Evolutionary conservation across 2,329 filamentous ascomycete genomes (phyloP), one percentile per base, ranked within the genome.

Genomic region (Clonostachys byssicola): DNA sequence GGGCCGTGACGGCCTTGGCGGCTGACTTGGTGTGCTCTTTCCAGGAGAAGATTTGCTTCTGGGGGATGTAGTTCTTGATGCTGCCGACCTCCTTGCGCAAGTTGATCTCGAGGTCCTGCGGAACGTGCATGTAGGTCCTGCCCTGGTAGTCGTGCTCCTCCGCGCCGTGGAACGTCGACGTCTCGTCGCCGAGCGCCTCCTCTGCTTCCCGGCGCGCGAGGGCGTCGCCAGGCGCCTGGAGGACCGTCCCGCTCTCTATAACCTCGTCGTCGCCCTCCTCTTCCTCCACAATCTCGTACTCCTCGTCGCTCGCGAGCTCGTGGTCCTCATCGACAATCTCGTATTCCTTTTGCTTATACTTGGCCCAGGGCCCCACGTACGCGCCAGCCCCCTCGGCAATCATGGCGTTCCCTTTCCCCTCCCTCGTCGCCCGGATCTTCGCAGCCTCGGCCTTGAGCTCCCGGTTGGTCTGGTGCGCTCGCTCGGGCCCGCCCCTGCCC

Each of bases 61-160:
- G 97, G 36, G 94, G 94, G 48, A 95, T 89, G 63, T 83, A 99
- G 66, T 96, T 97, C 62, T 92, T 92, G 61, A 81, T 68, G 60
- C 85, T 91, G 57, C 88, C 89, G 41, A 77, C 66, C 51, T 95
- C 90, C 68, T 94, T 95, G 53, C 78, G 80, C 57, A 99, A 74
- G 62, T 95, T 88, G 63, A 96, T 75, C 60, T 90, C 89, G 68
- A 96, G 72, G 63, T 96, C 92, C 64, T 90, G 91, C 5, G 94
- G 94, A 42, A 97, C 78, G 68, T 99, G 94, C 92, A 99, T 96
- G 65, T 96, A 99, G 34, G 92, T 95, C 54, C 94, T 79, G 43
- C 94, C 94, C 64, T 95, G 88, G 71, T 99, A 99, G 65, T 99
- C 94, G 73, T 85, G 86, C 68, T 94, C 75, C 61, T 88, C 77